phyloP scores from a whole-genome alignment of 1,284 basidiomycete genomes.

The Filobasidium uniguttulatum region DNA sequence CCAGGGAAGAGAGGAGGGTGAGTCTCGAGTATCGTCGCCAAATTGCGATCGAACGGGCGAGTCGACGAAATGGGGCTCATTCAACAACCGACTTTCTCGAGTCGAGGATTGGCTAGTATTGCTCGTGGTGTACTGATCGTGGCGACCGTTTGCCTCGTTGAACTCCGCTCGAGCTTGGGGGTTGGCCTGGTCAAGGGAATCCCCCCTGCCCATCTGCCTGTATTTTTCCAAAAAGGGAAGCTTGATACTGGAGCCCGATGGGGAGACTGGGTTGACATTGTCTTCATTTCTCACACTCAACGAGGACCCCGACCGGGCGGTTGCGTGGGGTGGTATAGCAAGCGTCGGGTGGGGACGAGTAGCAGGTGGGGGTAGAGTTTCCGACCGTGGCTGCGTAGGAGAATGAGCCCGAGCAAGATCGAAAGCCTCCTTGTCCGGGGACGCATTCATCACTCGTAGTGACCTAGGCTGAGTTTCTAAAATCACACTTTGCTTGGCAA shows the following conservation, averaged over 20 bases:
- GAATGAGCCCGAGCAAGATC: not conserved
- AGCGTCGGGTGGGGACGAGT: not conserved
- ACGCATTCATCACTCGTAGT: no score
- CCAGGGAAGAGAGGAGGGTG: no score
- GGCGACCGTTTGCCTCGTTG: not conserved
- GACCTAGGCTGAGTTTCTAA: no score
- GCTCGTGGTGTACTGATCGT: not conserved
- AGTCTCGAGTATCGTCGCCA: not conserved
- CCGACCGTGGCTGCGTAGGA: not conserved
- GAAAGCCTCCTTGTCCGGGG: conserved; percentile 24
- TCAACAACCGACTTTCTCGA: no score
- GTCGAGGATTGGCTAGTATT: not conserved
- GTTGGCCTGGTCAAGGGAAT: not conserved
- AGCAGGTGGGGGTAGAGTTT: not conserved
- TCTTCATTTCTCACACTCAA: no score
- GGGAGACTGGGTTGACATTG: no score
- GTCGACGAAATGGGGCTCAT: no score
- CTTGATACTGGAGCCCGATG: conserved; percentile 15
- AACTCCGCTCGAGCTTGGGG: conserved; percentile 10
- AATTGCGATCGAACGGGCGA: not conserved
- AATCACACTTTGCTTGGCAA: no score
- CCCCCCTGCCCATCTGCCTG: conserved; percentile 29
- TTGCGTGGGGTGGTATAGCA: not conserved
- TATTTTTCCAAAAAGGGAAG: conserved; percentile 44
- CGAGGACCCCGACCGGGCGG: no score